Base-by-base conservation (phyloP, 2,329 filamentous ascomycete genomes). In the Peltaster fructicola region DNA sequence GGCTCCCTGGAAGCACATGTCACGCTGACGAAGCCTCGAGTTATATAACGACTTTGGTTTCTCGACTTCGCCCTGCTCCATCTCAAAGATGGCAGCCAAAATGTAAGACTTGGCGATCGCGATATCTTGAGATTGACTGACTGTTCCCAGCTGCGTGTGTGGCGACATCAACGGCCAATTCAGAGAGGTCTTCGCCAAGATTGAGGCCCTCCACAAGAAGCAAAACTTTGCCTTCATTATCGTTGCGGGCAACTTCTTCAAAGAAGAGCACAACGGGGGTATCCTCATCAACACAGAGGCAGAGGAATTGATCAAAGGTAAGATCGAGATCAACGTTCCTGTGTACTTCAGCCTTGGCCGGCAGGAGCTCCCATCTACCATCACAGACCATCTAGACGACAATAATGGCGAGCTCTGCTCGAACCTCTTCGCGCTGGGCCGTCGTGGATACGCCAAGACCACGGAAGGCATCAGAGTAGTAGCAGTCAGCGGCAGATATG, bases 351-450 rank as follows among this genome's bases (percentile, higher is more conserved):
- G 79, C 3, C 61, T 92, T 31, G 82, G 79, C 37, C 71, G 60
- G 17, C 62, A 62, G 22, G 55, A 73, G n/a, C 59, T 98, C 5
- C 88, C 88, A 1, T 51, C 60, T 3, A 54, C 59, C 15, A 66
- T 93, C 12, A 58, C 76, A 11, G 67, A 77, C 42, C 82, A 72
- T 46, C 63, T 95, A 25, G 65, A 80, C 43, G 64, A 65, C 16
- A 68, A 76, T 33, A 73, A 52, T 32, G 58, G 63, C 33, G 69
- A 75, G 41, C 63, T 98, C 10, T 92, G 82, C 47, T 65, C 74
- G n/a, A 95, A 98, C 45, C 65, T 98, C 7, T 79, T 80, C 51
- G 91, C 76, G 42, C 66, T 98, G 1, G 84, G 79, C 29, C 90
- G 88, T 51, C 73, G 81, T 41, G 80, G 78, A 32, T 73, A 75